Percentiles rank a stretch among this genome's conserved stretches.
phyloP scores from a whole-genome alignment of 2,329 filamentous ascomycete species.

The Emmonsiellopsis sp. region DNA sequence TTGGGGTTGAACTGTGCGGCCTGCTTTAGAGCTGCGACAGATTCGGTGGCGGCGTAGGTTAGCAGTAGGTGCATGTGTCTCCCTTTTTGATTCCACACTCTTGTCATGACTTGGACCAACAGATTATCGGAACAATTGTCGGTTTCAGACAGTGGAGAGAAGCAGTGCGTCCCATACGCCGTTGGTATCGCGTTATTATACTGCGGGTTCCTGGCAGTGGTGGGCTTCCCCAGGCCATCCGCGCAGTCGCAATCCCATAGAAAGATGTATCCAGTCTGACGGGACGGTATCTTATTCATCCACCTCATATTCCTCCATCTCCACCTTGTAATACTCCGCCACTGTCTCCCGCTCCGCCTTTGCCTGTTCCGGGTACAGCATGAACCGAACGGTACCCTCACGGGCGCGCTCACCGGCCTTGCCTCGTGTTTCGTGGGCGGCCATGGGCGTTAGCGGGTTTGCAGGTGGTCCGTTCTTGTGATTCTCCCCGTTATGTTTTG shows the following conservation, averaged over 20 bases:
- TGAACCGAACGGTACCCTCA: constrained; percentile 77
- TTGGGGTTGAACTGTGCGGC: no score
- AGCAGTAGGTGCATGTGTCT: no score
- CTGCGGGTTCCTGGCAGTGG: no score
- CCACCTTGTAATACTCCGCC: constrained; percentile 59
- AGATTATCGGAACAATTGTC: no score
- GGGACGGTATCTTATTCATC: constrained; percentile 19
- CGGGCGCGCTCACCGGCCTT: constrained; percentile 36
- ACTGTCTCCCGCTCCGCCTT: constrained; percentile 60
- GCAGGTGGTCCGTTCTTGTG: constrained; percentile 10
- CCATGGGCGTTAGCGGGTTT: constrained; percentile 36
- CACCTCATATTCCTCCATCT: constrained; percentile 58
- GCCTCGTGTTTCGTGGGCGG: constrained; percentile 35
- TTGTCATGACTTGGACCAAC: no score
- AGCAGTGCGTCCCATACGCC: no score
- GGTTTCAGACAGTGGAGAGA: no score
- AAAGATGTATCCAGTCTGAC: not conserved
- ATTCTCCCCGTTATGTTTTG: constrained; percentile 15
- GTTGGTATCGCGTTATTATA: no score
- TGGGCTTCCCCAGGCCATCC: no score
- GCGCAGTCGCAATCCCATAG: not conserved
- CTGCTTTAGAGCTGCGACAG: no score
- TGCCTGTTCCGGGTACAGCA: constrained; percentile 71
- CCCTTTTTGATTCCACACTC: no score
- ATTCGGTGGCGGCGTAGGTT: no score